phyloP scores from a whole-genome alignment of 139 green algal species.

The Chlorella sp. region DNA sequence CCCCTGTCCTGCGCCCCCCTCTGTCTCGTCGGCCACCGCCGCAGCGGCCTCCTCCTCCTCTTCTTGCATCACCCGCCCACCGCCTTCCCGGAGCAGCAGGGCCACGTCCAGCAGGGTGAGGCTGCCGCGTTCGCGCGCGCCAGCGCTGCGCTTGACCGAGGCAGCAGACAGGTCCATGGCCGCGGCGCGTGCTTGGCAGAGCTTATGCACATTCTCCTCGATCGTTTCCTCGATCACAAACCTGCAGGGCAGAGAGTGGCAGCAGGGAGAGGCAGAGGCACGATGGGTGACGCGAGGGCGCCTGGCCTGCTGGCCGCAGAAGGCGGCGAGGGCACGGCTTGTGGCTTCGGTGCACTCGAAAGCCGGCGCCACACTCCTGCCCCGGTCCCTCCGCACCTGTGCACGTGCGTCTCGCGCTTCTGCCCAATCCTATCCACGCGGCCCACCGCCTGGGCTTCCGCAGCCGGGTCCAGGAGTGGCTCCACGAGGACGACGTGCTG shows the following conservation, averaged over 20 bases:
- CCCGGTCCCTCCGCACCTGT: conserved; percentile 36
- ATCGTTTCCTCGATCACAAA: conserved; percentile 75
- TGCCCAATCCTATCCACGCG: conserved; percentile 78
- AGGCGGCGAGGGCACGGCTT: background rate
- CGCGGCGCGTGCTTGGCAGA: conserved; percentile 44
- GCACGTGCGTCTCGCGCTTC: conserved; percentile 60
- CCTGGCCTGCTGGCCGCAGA: background rate
- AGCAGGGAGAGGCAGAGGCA: background rate
- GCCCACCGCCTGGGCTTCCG: conserved; percentile 65
- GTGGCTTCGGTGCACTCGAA: background rate
- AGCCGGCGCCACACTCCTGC: background rate
- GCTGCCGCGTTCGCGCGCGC: background rate
- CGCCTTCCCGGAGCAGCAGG: conserved; percentile 26
- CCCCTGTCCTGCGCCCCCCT: background rate
- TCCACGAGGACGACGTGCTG: conserved; percentile 88
- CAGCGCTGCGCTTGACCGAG: conserved; percentile 4
- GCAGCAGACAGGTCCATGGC: conserved; percentile 56
- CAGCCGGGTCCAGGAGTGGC: conserved; percentile 60
- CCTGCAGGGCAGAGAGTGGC: conserved; percentile 35
- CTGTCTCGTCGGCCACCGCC: background rate
- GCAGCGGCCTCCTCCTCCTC: background rate
- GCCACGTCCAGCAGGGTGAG: conserved; percentile 36
- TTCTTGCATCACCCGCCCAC: too few species aligned
- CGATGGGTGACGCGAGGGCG: background rate
- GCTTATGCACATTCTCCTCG: conserved; percentile 79